Evolutionary conservation across 345 rosid genomes (phyloP), one percentile per base, ranked within the genome.

Genomic region (Murraya koenigii): DNA sequence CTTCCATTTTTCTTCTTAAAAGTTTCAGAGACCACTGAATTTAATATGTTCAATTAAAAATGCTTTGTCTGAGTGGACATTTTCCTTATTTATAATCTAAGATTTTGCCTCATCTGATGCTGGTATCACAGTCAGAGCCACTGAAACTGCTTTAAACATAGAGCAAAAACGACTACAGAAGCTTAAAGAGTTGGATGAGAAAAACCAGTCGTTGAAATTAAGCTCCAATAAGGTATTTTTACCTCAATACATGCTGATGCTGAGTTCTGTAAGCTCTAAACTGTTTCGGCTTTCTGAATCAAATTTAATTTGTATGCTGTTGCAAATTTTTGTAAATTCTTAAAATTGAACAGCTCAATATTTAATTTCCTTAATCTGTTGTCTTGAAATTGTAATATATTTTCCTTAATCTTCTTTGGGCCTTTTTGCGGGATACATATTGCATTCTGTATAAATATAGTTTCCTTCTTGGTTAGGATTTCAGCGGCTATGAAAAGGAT

Each of bases 91-190:
- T 25, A 30, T 49, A 26, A 69, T 44, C 76, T 68, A 55, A 79
- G 77, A 66, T 69, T 28, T 70, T 63, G 26, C 77, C 36, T 69
- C 52, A 64, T 77, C 58, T 74, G 23, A 41, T 86, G 67, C 82
- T 88, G 95, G 83, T 81, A 84, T 80, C 69, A 71, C 81, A 78
- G 74, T 88, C 68, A 94, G 88, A 87, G 98, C 90, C 80, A 85
- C 97, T 66, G 83, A 86, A 82, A 88, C 80, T 82, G 93, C 93
- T 80, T 83, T 92, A 79, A 85, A 71, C 32, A 62, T 88, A 79
- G 98, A 93, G 89, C 85, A 83, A 78, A 84, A 70, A 80, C 91
- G 98, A 81, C 83, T 87, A 28, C 84, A 86, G 82, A 93, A 84
- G 86, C 88, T 90, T n/a, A 83, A 84, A 78, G 91, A 87, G 84